Conservation (phyloP, 1,139 yeast genomes). For the Protomyces inouyei region DNA sequence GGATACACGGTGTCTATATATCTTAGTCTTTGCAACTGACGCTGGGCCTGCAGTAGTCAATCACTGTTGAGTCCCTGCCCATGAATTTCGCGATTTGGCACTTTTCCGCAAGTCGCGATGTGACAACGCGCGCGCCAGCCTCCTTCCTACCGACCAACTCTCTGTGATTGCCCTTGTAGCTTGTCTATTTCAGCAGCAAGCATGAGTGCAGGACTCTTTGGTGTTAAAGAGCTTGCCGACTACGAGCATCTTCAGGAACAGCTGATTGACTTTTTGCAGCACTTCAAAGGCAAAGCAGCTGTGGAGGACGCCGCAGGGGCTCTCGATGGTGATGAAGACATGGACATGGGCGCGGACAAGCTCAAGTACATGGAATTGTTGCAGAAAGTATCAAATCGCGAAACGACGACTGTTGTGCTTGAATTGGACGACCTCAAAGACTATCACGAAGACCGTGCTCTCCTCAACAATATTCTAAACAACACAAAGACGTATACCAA, state of each 20-base stretch:
- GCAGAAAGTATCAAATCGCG: conserved; percentile 80
- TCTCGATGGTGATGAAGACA: neutral
- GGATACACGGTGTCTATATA: too few species aligned
- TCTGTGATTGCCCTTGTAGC: too few species aligned
- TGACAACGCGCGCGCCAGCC: too few species aligned
- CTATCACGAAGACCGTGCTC: conserved; percentile 36
- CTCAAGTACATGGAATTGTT: conserved; percentile 23
- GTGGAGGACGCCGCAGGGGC: neutral
- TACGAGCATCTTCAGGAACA: conserved; percentile 13
- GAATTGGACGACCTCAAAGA: conserved; percentile 77
- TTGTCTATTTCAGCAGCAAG: neutral
- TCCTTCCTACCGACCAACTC: too few species aligned
- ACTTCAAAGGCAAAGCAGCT: conserved; percentile 4
- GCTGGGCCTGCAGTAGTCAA: neutral
- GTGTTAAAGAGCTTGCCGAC: conserved; percentile 21
- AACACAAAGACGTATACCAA: conserved; percentile 80
- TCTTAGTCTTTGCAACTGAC: neutral
- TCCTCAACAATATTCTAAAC: conserved; percentile 57
- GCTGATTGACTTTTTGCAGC: conserved; percentile 10
- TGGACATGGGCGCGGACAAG: neutral
- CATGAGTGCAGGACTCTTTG: conserved; percentile 5
- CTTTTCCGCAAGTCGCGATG: too few species aligned
- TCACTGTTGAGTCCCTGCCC: neutral
- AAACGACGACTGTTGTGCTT: conserved; percentile 58
- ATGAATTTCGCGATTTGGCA: too few species aligned